Evolutionary conservation across 1,284 basidiomycete species (phyloP), one percentile per base, ranked within the genome.

Genomic region (Kalmanozyma brasiliensis): DNA sequence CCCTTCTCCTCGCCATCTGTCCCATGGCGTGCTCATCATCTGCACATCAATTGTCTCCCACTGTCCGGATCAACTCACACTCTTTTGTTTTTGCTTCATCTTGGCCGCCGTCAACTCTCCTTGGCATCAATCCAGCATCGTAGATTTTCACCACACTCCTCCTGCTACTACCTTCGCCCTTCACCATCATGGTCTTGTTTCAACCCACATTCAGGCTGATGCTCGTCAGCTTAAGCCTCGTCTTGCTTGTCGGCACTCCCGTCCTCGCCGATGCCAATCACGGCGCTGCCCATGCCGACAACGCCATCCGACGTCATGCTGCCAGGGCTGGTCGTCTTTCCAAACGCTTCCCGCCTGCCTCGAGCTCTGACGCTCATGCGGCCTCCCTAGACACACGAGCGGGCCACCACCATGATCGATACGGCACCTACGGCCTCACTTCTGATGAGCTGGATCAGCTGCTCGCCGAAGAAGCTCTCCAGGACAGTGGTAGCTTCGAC

Each of bases 161-260:
- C n/a, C 43, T 30, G 13, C 38, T 14, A 36, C n/a, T 14, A 2
- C 10, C n/a, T 19, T 19, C 2, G 40, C 32, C 3, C 3, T n/a
- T 33, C 46, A 13, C 11, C 49, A 40, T 29, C 62, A 65, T 65
- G 62, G 62, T 59, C 8, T 49, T 45, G 17, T 65, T 65, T 35
- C 62, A 58, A 14, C 51, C 62, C 9, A 34, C 32, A 4, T 59
- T 65, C 43, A 53, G 55, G 55, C 55, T 65, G 26, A 47, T 65
- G 62, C 51, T 65, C 34, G 55, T 65, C 62, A 65, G 62, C 56
- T 41, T 65, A 23, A 41, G 51, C 9, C 32, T 65, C 3, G 51
- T 65, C 47, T 24, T 58, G 4, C 40, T 64, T 17, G 37, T 58
- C 11, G n/a, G 49, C 45, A 8, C 46, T 64, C 32, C 61, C 2